A percentile compares a stretch with the other conserved stretches of the same genome.
Conservation (phyloP, 257 asterid species). For the Linderniella brevidens region DNA sequence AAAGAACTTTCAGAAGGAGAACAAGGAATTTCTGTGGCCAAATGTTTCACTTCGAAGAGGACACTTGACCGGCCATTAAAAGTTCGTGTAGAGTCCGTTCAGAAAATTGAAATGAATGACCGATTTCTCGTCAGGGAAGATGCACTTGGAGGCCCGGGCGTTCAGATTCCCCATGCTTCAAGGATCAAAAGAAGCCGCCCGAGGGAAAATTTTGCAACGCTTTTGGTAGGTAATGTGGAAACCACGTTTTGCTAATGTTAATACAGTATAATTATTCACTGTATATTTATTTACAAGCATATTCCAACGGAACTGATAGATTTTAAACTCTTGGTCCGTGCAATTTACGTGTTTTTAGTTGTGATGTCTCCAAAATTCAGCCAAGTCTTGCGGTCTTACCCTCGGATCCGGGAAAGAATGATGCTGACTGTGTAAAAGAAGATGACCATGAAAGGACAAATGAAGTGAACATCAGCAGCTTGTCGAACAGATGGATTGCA, state of each 20-base stretch:
- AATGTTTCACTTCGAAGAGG: slow-evolving; percentile 19
- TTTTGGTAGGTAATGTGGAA: slow-evolving; percentile 73
- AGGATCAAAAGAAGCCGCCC: slow-evolving; percentile 84
- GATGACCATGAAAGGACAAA: slow-evolving; percentile 15
- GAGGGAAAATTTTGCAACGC: slow-evolving; percentile 60
- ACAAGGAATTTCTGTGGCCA: slow-evolving; percentile 43
- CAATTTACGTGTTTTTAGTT: slow-evolving; percentile 16
- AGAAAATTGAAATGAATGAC: slow-evolving; percentile 23
- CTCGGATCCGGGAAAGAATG: slow-evolving; percentile 19
- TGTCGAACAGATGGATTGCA: slow-evolving; percentile 23
- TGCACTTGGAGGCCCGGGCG: slow-evolving; percentile 77
- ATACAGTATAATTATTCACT: not conserved
- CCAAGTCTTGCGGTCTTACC: slow-evolving; percentile 22
- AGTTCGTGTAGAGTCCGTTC: slow-evolving; percentile 24
- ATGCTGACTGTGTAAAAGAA: slow-evolving; percentile 13
- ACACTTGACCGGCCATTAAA: slow-evolving; percentile 18
- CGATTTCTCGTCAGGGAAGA: slow-evolving; percentile 53
- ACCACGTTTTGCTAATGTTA: not conserved
- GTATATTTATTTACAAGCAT: not conserved
- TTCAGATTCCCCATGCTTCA: slow-evolving; percentile 76
- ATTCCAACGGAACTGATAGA: not conserved
- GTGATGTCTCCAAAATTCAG: slow-evolving; percentile 30
- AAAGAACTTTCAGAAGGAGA: slow-evolving; percentile 85
- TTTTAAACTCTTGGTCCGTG: slow-evolving; percentile 6
- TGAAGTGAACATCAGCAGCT: slow-evolving; percentile 12